These are phyloP conservation scores for Pezicula radicicola DNA, from an alignment of 2,329 filamentous ascomycete species.

Conservation along the genomic window DNA sequence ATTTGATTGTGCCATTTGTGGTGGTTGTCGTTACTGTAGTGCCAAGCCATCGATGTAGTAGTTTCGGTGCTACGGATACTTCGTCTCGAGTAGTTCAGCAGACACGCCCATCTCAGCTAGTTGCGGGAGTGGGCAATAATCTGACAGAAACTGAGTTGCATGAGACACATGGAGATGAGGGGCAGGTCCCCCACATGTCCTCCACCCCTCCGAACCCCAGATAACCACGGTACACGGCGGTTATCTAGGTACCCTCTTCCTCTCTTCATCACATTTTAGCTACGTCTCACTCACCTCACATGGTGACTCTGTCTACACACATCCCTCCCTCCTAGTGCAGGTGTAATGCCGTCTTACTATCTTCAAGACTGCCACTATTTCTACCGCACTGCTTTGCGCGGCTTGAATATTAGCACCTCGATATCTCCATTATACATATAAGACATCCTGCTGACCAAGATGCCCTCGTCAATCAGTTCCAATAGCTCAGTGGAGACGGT, in stretches of 20 bases:
- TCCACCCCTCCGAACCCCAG: slow-evolving; percentile 9
- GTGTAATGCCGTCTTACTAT: slow-evolving; percentile 72
- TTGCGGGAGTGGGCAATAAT: slow-evolving; percentile 14
- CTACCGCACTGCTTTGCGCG: slow-evolving; percentile 84
- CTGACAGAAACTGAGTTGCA: slow-evolving; percentile 6
- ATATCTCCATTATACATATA: slow-evolving; percentile 74
- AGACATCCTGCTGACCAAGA: slow-evolving; percentile 44
- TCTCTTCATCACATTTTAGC: not conserved
- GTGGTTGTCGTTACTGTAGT: not conserved
- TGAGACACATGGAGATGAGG: slow-evolving; percentile 25
- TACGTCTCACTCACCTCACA: not conserved
- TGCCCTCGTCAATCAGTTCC: slow-evolving; percentile 60
- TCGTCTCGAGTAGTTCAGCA: slow-evolving; percentile 6
- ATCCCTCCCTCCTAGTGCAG: slow-evolving; percentile 1
- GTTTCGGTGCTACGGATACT: slow-evolving; percentile 19
- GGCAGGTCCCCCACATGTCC: slow-evolving; percentile 16
- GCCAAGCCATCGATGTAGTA: slow-evolving; percentile 2
- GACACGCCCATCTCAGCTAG: slow-evolving; percentile 15
- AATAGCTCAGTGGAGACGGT: slow-evolving; percentile 31
- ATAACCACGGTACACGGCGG: slow-evolving; percentile 19
- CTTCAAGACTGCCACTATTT: slow-evolving; percentile 91
- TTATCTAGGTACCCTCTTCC: not conserved
- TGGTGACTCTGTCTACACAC: not conserved
- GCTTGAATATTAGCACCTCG: slow-evolving; percentile 76
- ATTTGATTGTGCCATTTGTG: not conserved